Base-by-base conservation (phyloP, 169 alveolate species). In the Plasmodium falciparum region DNA sequence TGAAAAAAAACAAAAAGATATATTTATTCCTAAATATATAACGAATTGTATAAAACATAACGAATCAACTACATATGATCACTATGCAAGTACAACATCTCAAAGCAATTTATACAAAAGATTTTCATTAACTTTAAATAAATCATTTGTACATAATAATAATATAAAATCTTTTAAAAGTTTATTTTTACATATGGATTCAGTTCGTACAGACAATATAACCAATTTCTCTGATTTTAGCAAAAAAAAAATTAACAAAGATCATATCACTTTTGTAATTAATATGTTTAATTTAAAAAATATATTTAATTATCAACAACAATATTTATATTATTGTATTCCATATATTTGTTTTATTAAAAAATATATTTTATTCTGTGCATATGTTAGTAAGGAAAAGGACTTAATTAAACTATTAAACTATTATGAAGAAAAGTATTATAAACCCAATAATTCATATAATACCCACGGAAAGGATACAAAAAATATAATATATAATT, bases 301-400 rank as follows among this genome's bases (percentile, higher is more conserved):
- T 17, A 69, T 83, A 56, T 83, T 83, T 63, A 83, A 47, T 45
- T 69, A 83, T 24, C 91, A 83, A 29, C 20, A 33, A 15, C 20
- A 83, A 49, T 83, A 69, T 58, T 33, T 83, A 59, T 83, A 83
- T 43, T 73, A 69, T 58, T 58, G 22, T 69, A 54, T 83, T 29
- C 54, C 91, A 2, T 83, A 29, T 43, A 26, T 69, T 15, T 54
- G 29, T n/a, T 83, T 83, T 83, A 69, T 83, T 56, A 67, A 54
- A 29, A 83, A 83, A 43, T 83, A 83, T 54, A 17, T 83, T 15
- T 43, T 56, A 39, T 83, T 83, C 17, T 83, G 85, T 29, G 43
- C 70, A 26, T 73, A 83, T 49, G n/a, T 69, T 13, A 67, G 83
- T 29, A 66, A 52, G 47, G 83, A 83, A 56, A 26, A 63, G 13